These are phyloP conservation scores for Fremontodendron californicum DNA, from an alignment of 345 rosid genomes.

Conservation along the genomic window DNA sequence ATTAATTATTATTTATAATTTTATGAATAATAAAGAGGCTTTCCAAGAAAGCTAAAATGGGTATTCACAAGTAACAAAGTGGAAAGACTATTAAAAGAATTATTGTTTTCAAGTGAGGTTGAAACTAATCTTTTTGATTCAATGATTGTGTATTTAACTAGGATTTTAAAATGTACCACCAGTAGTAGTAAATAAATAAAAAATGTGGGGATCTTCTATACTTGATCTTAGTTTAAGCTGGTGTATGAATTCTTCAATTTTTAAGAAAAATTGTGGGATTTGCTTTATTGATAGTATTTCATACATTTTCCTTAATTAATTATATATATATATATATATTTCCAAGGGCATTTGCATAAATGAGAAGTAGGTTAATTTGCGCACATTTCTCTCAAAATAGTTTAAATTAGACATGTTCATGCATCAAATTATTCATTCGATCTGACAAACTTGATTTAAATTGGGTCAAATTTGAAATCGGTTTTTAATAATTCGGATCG, in stretches of 20 bases:
- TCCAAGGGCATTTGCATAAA: not conserved
- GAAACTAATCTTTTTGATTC: slow-evolving; percentile 12
- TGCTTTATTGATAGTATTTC: not conserved
- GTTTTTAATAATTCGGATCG: too few species aligned
- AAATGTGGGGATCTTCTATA: not conserved
- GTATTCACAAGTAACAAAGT: slow-evolving; percentile 12
- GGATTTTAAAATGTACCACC: not conserved
- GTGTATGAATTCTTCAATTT: not conserved
- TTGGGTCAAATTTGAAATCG: too few species aligned
- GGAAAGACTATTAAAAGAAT: not conserved
- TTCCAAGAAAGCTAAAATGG: not conserved
- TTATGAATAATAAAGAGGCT: not conserved
- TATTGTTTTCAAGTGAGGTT: not conserved
- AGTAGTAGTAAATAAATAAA: not conserved
- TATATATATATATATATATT: too few species aligned
- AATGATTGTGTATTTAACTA: slow-evolving; percentile 3
- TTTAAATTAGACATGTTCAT: too few species aligned
- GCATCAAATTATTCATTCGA: too few species aligned
- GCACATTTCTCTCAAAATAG: too few species aligned
- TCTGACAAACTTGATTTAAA: too few species aligned
- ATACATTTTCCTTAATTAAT: too few species aligned
- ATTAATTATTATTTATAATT: not conserved
- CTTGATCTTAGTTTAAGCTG: not conserved
- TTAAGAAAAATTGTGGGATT: not conserved
- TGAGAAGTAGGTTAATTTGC: not conserved